Evolutionary conservation across 176 grass and related monocot species (phyloP), one percentile per base, ranked within the genome.

Genomic region (Hsuehochloa calcarea): DNA sequence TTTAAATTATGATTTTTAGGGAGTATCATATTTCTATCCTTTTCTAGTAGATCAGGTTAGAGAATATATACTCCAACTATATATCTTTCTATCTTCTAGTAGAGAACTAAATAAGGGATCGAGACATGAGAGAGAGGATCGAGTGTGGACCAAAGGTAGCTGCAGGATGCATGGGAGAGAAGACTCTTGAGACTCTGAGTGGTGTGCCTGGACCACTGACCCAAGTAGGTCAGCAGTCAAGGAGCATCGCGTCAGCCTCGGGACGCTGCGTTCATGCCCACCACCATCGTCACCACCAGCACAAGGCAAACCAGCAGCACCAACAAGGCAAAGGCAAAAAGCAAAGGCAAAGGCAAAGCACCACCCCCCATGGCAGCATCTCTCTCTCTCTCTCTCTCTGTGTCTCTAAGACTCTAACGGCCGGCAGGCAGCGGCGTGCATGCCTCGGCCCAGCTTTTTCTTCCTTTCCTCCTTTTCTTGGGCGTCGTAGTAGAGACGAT

Each of bases 221-320:
- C 74, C 25, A 52, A 78, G 75, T 25, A 84, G 75, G 74, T 84
- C 74, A 84, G 74, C 80, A 83, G 81, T 88, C 66, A 84, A 82
- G 87, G 74, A 55, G 74, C 74, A 84, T 88, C 54, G 81, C 81
- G 87, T 88, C 87, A 88, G 66, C 81, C 80, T 88, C 74, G 67
- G 74, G 86, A 88, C 66, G 86, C 65, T 43, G 76, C 59, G 23
- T 79, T 16, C 5, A 11, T 50, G 61, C 43, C 17, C 77, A 27
- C 77, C 60, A 34, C 75, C 45, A 29, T 29, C 15, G 40, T 40
- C 75, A 64, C 41, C 40, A 59, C 34, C 52, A 15, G 9, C 72
- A 39, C 74, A 43, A 61, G 6, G n/a, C 12, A 10, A 45, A 25
- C 75, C 13, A 61, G 58, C 59, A 13, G 10, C 59, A 62, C 4